Evolutionary conservation across 2,329 filamentous ascomycete genomes (phyloP).

Genomic region (Laburnicola sp.): DNA sequence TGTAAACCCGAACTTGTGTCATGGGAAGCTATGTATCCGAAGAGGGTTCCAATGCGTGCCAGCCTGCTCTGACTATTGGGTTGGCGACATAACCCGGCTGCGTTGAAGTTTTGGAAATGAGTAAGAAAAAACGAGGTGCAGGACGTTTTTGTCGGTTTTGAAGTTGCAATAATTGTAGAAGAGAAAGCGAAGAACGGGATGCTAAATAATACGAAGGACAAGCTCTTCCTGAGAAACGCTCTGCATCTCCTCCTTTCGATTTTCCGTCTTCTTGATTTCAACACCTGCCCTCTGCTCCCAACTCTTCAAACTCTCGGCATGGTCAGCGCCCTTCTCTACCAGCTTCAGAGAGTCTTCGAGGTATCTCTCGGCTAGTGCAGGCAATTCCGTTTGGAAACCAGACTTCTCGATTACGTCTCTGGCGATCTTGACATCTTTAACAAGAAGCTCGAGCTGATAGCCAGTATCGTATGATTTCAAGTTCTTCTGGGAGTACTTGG

Average conservation of each 20-base stretch:
- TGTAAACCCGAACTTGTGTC: no score
- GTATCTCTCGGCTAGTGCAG: slow-evolving; percentile 34
- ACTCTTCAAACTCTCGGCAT: slow-evolving; percentile 40
- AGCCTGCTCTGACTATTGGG: no score
- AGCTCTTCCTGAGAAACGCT: neutral
- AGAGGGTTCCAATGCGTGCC: no score
- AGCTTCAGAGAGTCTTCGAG: slow-evolving; percentile 35
- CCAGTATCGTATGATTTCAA: slow-evolving; percentile 36
- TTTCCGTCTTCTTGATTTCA: slow-evolving; percentile 31
- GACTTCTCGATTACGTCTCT: slow-evolving; percentile 42
- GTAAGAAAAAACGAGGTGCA: no score
- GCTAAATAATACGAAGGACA: neutral
- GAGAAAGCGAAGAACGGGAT: neutral
- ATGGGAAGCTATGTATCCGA: no score
- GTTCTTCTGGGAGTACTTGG: slow-evolving; percentile 30
- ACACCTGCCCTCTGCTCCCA: slow-evolving; percentile 44
- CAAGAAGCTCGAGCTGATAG: slow-evolving; percentile 40
- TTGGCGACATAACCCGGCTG: no score
- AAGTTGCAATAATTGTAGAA: no score
- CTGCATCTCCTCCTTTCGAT: neutral
- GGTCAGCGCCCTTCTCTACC: slow-evolving; percentile 37
- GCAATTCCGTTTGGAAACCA: slow-evolving; percentile 37
- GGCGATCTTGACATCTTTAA: slow-evolving; percentile 44
- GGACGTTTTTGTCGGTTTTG: no score
- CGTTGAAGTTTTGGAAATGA: no score